phyloP scores from a whole-genome alignment of 1,139 yeast species.

The Sugiyamaella japonica region DNA sequence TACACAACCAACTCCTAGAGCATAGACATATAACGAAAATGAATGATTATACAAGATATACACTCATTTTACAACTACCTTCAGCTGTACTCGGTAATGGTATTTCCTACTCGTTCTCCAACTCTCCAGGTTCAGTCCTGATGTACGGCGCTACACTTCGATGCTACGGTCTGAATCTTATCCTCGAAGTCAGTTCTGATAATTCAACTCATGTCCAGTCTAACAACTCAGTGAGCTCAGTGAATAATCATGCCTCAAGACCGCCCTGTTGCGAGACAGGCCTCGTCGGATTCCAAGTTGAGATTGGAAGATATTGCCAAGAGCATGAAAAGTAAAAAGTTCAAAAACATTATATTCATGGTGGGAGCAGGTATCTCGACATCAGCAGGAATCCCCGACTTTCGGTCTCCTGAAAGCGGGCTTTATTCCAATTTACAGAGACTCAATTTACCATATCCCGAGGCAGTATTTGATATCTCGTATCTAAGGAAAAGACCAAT shows the following conservation, averaged over 20 bases:
- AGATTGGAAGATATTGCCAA: slow-evolving; percentile 33
- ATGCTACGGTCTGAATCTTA: too few relatives aligned
- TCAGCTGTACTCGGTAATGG: background rate
- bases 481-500: slow-evolving; percentile 72
- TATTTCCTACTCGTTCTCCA: background rate
- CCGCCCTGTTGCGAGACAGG: background rate
- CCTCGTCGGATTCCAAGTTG: background rate
- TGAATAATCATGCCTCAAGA: background rate
- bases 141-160: background rate
- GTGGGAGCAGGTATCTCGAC: slow-evolving; percentile 95
- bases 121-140: background rate
- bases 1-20: too few relatives aligned
- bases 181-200: background rate
- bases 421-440: slow-evolving; percentile 76
- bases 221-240: too few relatives aligned
- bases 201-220: background rate
- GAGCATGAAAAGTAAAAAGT: slow-evolving; percentile 31
- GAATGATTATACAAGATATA: too few relatives aligned
- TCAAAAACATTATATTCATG: slow-evolving; percentile 41
- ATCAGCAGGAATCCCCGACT: slow-evolving; percentile 92
- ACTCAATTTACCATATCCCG: slow-evolving; percentile 82
- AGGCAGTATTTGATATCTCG: slow-evolving; percentile 90
- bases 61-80: background rate
- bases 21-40: too few relatives aligned
- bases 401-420: slow-evolving; percentile 89